phyloP scores from a whole-genome alignment of 768 basidiomycete species.

The Suillus variegatus region DNA sequence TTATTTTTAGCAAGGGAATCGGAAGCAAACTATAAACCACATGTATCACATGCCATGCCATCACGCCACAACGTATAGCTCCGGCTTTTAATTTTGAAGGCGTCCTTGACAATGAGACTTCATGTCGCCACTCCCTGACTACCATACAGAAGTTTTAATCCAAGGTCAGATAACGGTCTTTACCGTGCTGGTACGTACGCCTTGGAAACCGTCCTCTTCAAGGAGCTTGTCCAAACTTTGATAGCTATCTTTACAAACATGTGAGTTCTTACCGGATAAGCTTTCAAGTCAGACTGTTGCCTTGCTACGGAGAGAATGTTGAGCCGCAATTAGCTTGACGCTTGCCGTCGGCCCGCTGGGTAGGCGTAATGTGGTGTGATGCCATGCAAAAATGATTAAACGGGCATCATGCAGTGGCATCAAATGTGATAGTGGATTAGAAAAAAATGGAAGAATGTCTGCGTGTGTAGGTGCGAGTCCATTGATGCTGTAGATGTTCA shows the following conservation, averaged over 20 bases:
- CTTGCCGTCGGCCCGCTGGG: neutral
- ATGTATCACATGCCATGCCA: conserved; percentile 5
- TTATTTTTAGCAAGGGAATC: neutral
- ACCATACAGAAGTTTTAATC: neutral
- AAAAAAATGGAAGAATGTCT: neutral
- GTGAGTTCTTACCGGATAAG: neutral
- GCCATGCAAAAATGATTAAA: neutral
- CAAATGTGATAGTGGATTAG: neutral
- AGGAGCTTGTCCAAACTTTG: neutral
- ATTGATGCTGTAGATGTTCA: neutral
- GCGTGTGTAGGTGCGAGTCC: neutral
- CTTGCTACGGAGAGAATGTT: neutral
- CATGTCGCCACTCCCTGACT: neutral
- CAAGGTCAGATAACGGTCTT: conserved; percentile 1
- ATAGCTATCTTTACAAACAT: neutral
- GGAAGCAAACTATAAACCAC: neutral
- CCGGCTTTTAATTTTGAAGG: conserved; percentile 1
- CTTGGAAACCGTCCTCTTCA: neutral
- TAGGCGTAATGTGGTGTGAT: neutral
- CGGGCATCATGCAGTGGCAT: neutral
- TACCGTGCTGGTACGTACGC: neutral
- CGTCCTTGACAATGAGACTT: neutral
- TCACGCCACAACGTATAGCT: neutral
- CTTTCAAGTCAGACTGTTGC: neutral
- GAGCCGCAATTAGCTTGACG: neutral